A percentile compares a stretch with the other conserved stretches of the same genome.
phyloP scores from a whole-genome alignment of 331 rosid genomes.

The Arachis monticola region DNA sequence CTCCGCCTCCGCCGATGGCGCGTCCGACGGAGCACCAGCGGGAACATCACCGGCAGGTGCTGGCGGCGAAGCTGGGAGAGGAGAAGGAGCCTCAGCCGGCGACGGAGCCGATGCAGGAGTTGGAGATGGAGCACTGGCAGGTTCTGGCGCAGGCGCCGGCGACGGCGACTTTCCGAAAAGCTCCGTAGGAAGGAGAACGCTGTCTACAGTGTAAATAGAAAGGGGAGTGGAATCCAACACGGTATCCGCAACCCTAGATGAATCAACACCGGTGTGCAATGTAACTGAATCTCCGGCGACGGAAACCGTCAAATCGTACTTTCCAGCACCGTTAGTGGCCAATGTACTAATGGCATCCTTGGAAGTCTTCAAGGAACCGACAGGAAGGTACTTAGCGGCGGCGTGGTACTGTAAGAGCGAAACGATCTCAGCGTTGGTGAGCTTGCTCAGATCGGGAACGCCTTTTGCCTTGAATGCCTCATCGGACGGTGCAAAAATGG shows the following conservation, averaged over 20 bases:
- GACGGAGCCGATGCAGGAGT: conserved; percentile 59
- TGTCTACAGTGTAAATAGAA: conserved; percentile 70
- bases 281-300: conserved; percentile 74
- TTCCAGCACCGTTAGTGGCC: conserved; percentile 82
- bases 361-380: conserved; percentile 68
- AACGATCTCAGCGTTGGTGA: conserved; percentile 78
- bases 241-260: conserved; percentile 76
- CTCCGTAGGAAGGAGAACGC: conserved; percentile 71
- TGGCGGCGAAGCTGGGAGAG: conserved; percentile 71
- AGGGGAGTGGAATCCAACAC: conserved; percentile 78
- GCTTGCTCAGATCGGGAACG: conserved; percentile 86
- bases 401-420: conserved; percentile 81
- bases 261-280: conserved; percentile 79
- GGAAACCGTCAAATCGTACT: conserved; percentile 60
- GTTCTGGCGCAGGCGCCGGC: conserved; percentile 71
- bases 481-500: conserved; percentile 83
- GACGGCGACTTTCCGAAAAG: conserved; percentile 74
- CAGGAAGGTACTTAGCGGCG: conserved; percentile 65
- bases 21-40: conserved; percentile 54
- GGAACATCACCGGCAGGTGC: conserved; percentile 67
- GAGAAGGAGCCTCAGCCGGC: conserved; percentile 66
- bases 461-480: conserved; percentile 84
- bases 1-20: conserved; percentile 61
- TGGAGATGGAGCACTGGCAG: conserved; percentile 61
- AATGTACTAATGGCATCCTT: conserved; percentile 61